Conservation (phyloP, 2,329 filamentous ascomycete species). For the Colletotrichum sp. region DNA sequence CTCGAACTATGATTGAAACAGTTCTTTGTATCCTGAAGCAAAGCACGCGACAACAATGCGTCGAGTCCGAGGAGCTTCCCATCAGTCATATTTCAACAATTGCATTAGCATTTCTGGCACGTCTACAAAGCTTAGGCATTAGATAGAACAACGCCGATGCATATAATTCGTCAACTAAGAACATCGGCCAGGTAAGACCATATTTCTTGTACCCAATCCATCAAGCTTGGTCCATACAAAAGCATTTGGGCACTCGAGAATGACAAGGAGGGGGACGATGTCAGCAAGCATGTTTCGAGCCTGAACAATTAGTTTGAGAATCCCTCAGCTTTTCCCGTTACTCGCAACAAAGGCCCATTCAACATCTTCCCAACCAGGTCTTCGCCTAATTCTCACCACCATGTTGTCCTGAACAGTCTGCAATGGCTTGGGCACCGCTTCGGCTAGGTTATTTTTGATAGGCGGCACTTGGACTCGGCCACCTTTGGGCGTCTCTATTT, state of each 20-base stretch:
- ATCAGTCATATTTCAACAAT: background rate
- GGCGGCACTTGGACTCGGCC: background rate
- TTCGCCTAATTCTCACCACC: background rate
- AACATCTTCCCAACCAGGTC: conserved; percentile 1
- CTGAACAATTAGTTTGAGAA: background rate
- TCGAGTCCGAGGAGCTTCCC: background rate
- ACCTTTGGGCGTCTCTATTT: conserved; percentile 21
- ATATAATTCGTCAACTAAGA: background rate
- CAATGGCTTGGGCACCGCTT: conserved; percentile 1
- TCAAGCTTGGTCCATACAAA: background rate
- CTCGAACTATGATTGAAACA: background rate
- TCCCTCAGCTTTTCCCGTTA: background rate
- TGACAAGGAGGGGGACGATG: background rate
- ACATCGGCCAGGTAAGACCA: background rate
- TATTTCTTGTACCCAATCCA: background rate
- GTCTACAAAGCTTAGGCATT: background rate
- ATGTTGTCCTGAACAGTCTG: background rate
- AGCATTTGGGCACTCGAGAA: background rate
- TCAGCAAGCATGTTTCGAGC: background rate
- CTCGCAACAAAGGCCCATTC: background rate
- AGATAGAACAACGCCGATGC: background rate
- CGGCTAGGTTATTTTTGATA: conserved; percentile 2
- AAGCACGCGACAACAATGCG: background rate
- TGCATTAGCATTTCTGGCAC: background rate
- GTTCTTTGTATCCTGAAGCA: background rate